Conservation (phyloP, 2,329 filamentous ascomycete genomes). For the Colletotrichum sp. region DNA sequence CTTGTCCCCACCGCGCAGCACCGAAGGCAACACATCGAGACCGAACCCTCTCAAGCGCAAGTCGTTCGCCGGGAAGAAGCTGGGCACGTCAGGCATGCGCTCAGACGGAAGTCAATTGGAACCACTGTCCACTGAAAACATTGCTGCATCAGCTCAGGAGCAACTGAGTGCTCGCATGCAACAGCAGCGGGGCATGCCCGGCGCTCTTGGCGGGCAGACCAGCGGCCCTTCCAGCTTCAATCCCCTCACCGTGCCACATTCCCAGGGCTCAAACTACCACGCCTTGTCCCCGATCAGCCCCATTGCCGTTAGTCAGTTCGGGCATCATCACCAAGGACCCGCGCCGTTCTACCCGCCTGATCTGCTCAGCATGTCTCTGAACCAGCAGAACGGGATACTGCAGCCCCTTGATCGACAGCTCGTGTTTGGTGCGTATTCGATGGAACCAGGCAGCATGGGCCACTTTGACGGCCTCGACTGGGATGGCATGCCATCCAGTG, state of each 20-base stretch:
- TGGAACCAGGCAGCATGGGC: slow-evolving; percentile 45
- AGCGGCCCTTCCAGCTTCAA: slow-evolving; percentile 46
- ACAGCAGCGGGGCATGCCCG: slow-evolving; percentile 48
- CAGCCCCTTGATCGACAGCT: slow-evolving; percentile 78
- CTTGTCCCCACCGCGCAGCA: slow-evolving; percentile 68
- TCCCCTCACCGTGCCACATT: slow-evolving; percentile 44
- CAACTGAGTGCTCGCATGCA: slow-evolving; percentile 39
- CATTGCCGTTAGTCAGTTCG: slow-evolving; percentile 43
- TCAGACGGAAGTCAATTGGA: slow-evolving; percentile 24
- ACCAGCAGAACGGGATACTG: slow-evolving; percentile 58
- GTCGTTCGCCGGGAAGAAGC: slow-evolving; percentile 39
- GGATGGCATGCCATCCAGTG: slow-evolving; percentile 43
- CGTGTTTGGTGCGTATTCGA: slow-evolving; percentile 75
- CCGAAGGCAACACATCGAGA: slow-evolving; percentile 34
- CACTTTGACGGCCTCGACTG: slow-evolving; percentile 48
- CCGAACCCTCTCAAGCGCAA: slow-evolving; percentile 38
- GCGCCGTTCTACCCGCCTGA: slow-evolving; percentile 54
- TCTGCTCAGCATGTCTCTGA: slow-evolving; percentile 57
- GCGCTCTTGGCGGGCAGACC: slow-evolving; percentile 44
- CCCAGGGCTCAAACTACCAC: slow-evolving; percentile 48
- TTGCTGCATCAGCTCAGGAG: slow-evolving; percentile 38
- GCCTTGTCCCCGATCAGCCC: slow-evolving; percentile 59
- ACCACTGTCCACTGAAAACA: slow-evolving; percentile 24
- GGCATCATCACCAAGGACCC: slow-evolving; percentile 39
- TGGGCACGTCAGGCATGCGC: slow-evolving; percentile 11